These are phyloP conservation scores for Isatis tinctoria DNA, from an alignment of 345 rosid species.

Conservation along the genomic window DNA sequence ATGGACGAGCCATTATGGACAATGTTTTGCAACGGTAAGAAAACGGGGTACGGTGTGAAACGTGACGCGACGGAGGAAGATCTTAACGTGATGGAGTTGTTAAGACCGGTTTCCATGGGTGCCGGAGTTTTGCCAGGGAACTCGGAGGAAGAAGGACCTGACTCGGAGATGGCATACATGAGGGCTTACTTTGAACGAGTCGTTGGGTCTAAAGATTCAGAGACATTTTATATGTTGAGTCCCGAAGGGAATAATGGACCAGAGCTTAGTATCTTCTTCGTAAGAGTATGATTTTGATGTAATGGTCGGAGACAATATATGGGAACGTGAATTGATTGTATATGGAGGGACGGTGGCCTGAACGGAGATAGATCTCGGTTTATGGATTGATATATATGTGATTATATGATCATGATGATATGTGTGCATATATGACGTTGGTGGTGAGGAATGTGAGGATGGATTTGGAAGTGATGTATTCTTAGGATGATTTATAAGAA, in stretches of 20 bases:
- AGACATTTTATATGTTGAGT: conserved; percentile 76
- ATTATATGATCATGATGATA: not conserved
- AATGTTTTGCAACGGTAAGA: conserved; percentile 80
- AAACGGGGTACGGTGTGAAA: conserved; percentile 61
- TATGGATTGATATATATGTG: not conserved
- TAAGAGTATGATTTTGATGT: conserved; percentile 45
- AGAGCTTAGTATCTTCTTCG: conserved; percentile 74
- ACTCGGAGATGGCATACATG: conserved; percentile 71
- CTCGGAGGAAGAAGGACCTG: conserved; percentile 59
- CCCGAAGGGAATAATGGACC: conserved; percentile 82
- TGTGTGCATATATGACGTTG: not conserved
- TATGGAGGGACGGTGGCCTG: not conserved
- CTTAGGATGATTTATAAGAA: not conserved
- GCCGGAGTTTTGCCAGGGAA: conserved; percentile 77
- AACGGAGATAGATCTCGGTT: not conserved
- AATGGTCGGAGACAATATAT: not conserved
- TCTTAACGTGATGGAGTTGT: conserved; percentile 67
- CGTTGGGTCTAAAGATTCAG: conserved; percentile 82
- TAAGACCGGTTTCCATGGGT: conserved; percentile 81
- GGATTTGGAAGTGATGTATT: not conserved
- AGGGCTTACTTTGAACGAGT: conserved; percentile 76
- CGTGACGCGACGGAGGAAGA: conserved; percentile 71
- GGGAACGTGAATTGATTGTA: not conserved
- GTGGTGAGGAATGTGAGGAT: not conserved
- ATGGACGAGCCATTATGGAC: conserved; percentile 77